phyloP scores from a whole-genome alignment of 306 rosid species.

The Fragaria nilgerrensis region DNA sequence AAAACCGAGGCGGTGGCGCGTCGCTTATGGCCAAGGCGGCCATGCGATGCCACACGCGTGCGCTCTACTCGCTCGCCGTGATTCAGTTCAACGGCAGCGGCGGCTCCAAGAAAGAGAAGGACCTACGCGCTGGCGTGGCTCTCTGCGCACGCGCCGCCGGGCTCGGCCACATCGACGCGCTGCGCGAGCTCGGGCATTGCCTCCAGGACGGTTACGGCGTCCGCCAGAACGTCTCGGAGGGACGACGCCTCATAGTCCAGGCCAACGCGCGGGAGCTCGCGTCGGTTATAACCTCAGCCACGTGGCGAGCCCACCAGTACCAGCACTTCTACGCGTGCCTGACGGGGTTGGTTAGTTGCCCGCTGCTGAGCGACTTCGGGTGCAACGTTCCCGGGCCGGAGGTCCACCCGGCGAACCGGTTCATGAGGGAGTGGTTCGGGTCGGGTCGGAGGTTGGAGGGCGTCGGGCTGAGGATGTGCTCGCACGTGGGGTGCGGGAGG shows the following conservation, averaged over 20 bases:
- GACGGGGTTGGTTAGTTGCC: conserved; percentile 26
- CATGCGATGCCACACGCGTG: conserved; percentile 56
- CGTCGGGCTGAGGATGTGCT: conserved; percentile 51
- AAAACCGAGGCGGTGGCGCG: conserved; percentile 61
- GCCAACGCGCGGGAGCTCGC: conserved; percentile 79
- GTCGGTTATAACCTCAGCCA: conserved; percentile 27
- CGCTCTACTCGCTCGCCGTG: conserved; percentile 79
- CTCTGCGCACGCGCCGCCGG: conserved; percentile 69
- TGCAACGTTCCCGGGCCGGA: conserved; percentile 45
- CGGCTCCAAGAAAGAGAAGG: conserved; percentile 52
- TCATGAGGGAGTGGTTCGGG: conserved; percentile 73
- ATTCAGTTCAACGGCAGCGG: conserved; percentile 98
- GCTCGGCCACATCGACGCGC: conserved; percentile 77
- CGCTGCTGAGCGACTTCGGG: conserved; percentile 56
- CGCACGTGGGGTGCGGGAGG: conserved; percentile 70
- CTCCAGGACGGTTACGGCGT: conserved; percentile 90
- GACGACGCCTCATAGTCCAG: conserved; percentile 60
- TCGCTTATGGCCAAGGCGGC: conserved; percentile 83
- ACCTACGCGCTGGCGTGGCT: conserved; percentile 72
- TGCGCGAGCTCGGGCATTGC: conserved; percentile 88
- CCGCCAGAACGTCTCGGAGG: conserved; percentile 49
- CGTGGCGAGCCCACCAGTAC: conserved; percentile 31
- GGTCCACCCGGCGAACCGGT: conserved; percentile 60
- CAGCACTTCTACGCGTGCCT: conserved; percentile 18
- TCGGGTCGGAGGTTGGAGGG: conserved; percentile 30